Conservation (phyloP, 192 early-diverging fungal genomes). For the Helicostylum pulchrum region DNA sequence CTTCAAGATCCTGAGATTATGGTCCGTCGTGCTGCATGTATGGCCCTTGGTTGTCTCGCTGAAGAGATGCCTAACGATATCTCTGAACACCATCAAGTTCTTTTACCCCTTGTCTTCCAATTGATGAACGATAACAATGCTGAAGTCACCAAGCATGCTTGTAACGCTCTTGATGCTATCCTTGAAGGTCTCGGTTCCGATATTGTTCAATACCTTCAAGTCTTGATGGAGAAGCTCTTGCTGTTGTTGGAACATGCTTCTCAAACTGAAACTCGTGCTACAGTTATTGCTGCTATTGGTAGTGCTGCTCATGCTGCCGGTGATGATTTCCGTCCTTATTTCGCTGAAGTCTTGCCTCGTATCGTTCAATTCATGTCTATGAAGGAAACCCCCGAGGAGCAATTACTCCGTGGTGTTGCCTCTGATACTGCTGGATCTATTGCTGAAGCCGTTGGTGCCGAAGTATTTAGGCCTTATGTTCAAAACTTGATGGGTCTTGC, state of each 20-base stretch:
- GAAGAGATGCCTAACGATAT: conserved; percentile 80
- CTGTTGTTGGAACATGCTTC: conserved; percentile 67
- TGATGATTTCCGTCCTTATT: conserved; percentile 72
- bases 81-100: conserved; percentile 70
- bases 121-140: conserved; percentile 75
- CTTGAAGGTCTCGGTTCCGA: conserved; percentile 80
- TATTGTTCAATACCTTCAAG: conserved; percentile 76
- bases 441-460: conserved; percentile 84
- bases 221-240: conserved; percentile 78
- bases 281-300: conserved; percentile 82
- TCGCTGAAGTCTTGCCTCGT: conserved; percentile 65
- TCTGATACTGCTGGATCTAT: conserved; percentile 82
- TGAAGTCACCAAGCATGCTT: conserved; percentile 74
- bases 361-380: conserved; percentile 71
- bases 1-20: conserved; percentile 75
- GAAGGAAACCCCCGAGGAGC: conserved; percentile 63
- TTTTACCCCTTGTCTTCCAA: conserved; percentile 83
- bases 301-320: conserved; percentile 87
- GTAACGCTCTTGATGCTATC: conserved; percentile 86
- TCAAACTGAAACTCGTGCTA: conserved; percentile 66
- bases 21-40: conserved; percentile 84
- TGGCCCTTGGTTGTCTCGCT: conserved; percentile 78
- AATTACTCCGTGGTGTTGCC: conserved; percentile 79
- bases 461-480: conserved; percentile 74
- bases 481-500: conserved; percentile 73